Percentiles rank a stretch among this genome's conserved stretches.
phyloP scores from a whole-genome alignment of 2,329 filamentous ascomycete genomes.

The Pezicula radicicola region DNA sequence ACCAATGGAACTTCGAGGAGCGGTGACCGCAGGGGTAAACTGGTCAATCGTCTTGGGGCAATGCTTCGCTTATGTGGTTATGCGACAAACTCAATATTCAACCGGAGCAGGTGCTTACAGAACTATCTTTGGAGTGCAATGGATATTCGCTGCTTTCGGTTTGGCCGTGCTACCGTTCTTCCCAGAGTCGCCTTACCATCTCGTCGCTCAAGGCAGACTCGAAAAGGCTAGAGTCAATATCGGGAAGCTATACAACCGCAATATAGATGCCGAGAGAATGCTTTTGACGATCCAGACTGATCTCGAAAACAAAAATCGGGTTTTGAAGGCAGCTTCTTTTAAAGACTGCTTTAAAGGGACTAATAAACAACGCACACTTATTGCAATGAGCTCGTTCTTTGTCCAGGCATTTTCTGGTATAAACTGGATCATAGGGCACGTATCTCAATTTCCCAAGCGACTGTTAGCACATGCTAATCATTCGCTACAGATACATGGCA shows the following conservation, averaged over 20 bases:
- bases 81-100: conserved; percentile 33
- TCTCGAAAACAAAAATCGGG: not conserved
- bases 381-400: conserved; percentile 28
- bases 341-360: conserved; percentile 17
- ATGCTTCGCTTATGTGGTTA: conserved; percentile 17
- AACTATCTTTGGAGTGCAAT: conserved; percentile 44
- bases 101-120: conserved; percentile 32
- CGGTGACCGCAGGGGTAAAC: conserved; percentile 17
- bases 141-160: conserved; percentile 45
- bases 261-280: conserved; percentile 6
- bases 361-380: conserved; percentile 17
- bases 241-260: conserved; percentile 4
- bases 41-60: conserved; percentile 20
- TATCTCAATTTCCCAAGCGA: not conserved
- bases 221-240: conserved; percentile 12
- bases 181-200: conserved; percentile 46
- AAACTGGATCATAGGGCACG: conserved; percentile 28
- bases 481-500: conserved; percentile 12
- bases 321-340: conserved; percentile 1
- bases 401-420: conserved; percentile 29
- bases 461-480: not conserved
- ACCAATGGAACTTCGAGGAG: conserved; percentile 16
- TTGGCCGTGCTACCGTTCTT: conserved; percentile 39
- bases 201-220: conserved; percentile 27
- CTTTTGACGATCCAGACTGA: conserved; percentile 8